These are phyloP conservation scores for Vitis vinifera DNA, from an alignment of 164 flowering plant species.

Conservation along the genomic window ASM3070453v1 NC_081816.1:8774501-8775000, in stretches of 20 bases:
- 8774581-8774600: constrained; percentile 23
- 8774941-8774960: constrained; percentile 41
- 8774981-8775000: constrained; percentile 16
- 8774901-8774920: constrained; percentile 21
- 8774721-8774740: constrained; percentile 10
- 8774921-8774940: constrained; percentile 27
- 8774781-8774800: not conserved
- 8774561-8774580: constrained; percentile 60
- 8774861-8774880: not conserved
- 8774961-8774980: constrained; percentile 36
- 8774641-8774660: constrained; percentile 17
- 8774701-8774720: constrained; percentile 32
- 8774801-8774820: not conserved
- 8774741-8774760: not conserved
- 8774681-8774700: constrained; percentile 17
- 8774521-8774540: constrained; percentile 19
- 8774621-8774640: constrained; percentile 66
- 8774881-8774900: constrained; percentile 24
- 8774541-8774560: constrained; percentile 63
- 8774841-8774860: no score
- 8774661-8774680: constrained; percentile 9
- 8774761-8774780: constrained; percentile 15
- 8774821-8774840: no score
- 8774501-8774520: constrained; percentile 44
- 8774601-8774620: constrained; percentile 44